Evolutionary conservation across 305 asterid genomes (phyloP), one percentile per base, ranked within the genome.

Genomic region (Fraxinus albicans): DNA sequence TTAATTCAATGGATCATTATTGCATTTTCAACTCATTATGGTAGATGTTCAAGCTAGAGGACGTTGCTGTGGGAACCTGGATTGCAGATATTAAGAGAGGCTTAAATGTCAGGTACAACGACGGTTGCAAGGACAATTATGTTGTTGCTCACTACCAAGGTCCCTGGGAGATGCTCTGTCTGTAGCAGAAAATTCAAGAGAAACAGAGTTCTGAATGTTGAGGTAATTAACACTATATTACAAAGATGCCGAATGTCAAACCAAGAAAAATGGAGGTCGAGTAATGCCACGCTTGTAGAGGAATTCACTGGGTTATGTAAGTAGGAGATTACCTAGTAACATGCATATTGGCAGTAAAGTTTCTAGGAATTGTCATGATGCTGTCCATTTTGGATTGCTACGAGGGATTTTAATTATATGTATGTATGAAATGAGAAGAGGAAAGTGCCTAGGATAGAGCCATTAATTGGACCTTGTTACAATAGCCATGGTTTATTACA

Each of bases 21-120:
- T 25, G 27, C 27, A 25, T 25, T 0, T 25, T 25, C 27, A 25
- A 25, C 27, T 25, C 27, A 25, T 25, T 25, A 25, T 25, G 27
- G 27, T 25, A 25, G 0, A 25, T 0, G 27, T 25, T 25, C 27
- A 25, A 25, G 0, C 27, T 25, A 25, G 27, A 25, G 88, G 99
- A 25, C 27, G 78, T 92, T 9, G 96, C 98, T 6, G 92, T 96
- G 99, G 99, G 98, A 23, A 96, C 90, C 81, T 96, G 99, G 99
- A 91, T 94, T 17, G 93, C 90, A 0, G 97, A 91, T 74, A 88
- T 94, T 94, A 91, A 89, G 81, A 85, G 87, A 31, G 97, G 98
- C 27, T 23, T 90, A 82, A 85, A 89, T 81, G 93, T 96, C 79
- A 87, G 79, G 79, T 96, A 94, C 53, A 89, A 83, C 8, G 97